A percentile compares a stretch with the other conserved stretches of the same genome.
These are phyloP conservation scores for Aspergillus cejpii DNA, from an alignment of 2,329 filamentous ascomycete genomes.

Conservation along the genomic window DNA sequence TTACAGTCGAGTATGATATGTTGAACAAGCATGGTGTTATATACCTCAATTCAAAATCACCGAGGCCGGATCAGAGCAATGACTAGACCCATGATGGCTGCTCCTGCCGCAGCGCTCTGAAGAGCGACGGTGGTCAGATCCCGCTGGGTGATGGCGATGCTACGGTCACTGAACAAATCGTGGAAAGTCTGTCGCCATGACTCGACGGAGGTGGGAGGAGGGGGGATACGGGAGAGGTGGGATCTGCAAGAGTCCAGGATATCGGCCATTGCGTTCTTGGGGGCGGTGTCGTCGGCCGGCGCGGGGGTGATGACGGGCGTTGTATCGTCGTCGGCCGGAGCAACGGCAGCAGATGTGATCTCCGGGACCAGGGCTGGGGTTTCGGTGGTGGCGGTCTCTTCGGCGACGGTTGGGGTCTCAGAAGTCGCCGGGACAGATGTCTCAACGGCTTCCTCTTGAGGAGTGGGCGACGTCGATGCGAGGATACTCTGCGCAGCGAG, in stretches of 20 bases:
- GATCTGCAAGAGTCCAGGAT: conserved; percentile 18
- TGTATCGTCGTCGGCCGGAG: background rate
- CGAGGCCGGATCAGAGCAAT: conserved; percentile 47
- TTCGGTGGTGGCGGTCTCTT: conserved; percentile 1
- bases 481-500: conserved; percentile 3
- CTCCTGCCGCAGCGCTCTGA: conserved; percentile 62
- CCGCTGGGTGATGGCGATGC: conserved; percentile 58
- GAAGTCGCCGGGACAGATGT: background rate
- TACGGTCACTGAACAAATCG: conserved; percentile 61
- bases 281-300: conserved; percentile 1
- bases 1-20: conserved; percentile 2
- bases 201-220: conserved; percentile 28
- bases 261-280: conserved; percentile 1
- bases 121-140: conserved; percentile 64
- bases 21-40: conserved; percentile 8
- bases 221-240: conserved; percentile 20
- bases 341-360: background rate
- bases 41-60: conserved; percentile 20
- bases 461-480: conserved; percentile 2
- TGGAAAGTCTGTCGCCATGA: conserved; percentile 46
- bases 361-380: conserved; percentile 3
- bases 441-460: conserved; percentile 1
- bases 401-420: conserved; percentile 1
- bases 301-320: background rate
- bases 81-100: conserved; percentile 50